phyloP scores from a whole-genome alignment of 1,284 basidiomycete genomes.

The Rhodotorula sp. region DNA sequence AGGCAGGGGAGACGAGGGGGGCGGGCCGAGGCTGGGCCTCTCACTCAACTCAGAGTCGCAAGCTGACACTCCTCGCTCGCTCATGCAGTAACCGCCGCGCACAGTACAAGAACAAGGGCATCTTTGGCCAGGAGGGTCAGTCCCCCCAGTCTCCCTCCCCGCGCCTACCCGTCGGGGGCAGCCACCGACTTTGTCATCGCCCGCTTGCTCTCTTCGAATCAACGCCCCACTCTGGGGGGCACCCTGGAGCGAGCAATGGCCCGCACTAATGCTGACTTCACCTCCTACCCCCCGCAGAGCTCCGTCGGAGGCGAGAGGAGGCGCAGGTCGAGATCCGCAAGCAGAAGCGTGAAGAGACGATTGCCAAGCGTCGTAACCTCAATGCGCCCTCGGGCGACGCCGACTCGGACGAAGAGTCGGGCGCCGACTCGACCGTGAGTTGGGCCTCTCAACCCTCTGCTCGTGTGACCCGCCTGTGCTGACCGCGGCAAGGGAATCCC shows the following conservation, averaged over 20 bases:
- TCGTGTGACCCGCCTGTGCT: too few relatives aligned
- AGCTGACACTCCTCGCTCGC: background rate
- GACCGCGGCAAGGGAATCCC: background rate
- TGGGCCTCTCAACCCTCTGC: too few relatives aligned
- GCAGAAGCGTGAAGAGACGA: slow-evolving; percentile 95
- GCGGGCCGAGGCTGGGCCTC: too few relatives aligned
- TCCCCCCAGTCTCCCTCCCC: background rate
- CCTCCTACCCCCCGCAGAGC: slow-evolving; percentile 50
- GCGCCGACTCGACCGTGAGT: slow-evolving; percentile 58
- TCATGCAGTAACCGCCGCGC: slow-evolving; percentile 38
- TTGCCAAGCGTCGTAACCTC: slow-evolving; percentile 92
- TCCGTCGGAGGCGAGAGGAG: slow-evolving; percentile 90
- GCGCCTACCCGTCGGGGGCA: background rate
- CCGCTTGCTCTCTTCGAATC: background rate
- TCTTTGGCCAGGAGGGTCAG: slow-evolving; percentile 65
- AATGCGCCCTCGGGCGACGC: slow-evolving; percentile 65
- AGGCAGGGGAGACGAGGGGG: too few relatives aligned
- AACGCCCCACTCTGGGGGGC: background rate
- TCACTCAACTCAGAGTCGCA: background rate
- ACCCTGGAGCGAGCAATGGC: too few relatives aligned
- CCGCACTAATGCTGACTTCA: background rate
- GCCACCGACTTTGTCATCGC: background rate
- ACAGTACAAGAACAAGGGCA: slow-evolving; percentile 73
- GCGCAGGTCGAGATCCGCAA: slow-evolving; percentile 96
- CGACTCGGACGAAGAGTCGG: slow-evolving; percentile 45